Evolutionary conservation across 345 rosid genomes (phyloP).

Genomic region (Salix dunnii): DNA sequence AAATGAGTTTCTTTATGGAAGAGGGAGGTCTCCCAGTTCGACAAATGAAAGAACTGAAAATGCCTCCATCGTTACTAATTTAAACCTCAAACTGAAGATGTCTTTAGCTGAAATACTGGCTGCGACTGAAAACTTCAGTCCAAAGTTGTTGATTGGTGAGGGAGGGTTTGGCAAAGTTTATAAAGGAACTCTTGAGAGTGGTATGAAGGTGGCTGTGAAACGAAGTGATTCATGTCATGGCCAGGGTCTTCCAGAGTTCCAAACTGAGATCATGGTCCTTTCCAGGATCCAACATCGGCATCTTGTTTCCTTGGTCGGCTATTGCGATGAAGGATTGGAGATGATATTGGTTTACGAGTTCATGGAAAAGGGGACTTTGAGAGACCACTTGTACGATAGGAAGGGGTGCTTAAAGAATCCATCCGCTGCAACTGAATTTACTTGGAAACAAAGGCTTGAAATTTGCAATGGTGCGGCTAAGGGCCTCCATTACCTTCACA

Average conservation of each 20-base stretch:
- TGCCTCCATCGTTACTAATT: not conserved
- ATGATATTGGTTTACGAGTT: too few relatives aligned
- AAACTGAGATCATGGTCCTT: too few relatives aligned
- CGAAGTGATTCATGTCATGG: constrained; percentile 8
- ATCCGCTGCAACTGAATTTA: too few relatives aligned
- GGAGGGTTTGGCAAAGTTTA: constrained; percentile 9
- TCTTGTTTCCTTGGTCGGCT: too few relatives aligned
- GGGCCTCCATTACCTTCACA: not conserved
- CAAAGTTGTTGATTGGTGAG: constrained; percentile 8
- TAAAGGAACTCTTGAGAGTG: not conserved
- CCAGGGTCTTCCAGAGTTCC: too few relatives aligned
- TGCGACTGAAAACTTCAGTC: constrained; percentile 1
- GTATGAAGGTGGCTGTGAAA: constrained; percentile 13
- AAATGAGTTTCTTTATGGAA: not conserved
- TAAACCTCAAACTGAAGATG: constrained; percentile 20
- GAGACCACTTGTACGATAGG: too few relatives aligned
- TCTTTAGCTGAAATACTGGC: constrained; percentile 13
- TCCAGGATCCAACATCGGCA: too few relatives aligned
- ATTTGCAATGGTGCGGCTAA: too few relatives aligned
- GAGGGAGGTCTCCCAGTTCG: not conserved
- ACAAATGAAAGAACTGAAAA: not conserved
- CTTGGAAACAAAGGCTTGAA: too few relatives aligned
- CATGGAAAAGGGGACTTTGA: too few relatives aligned
- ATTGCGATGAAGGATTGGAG: too few relatives aligned
- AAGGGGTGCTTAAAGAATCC: too few relatives aligned